Evolutionary conservation across 2,329 filamentous ascomycete genomes (phyloP), one percentile per base, ranked within the genome.

Genomic region (Dothistroma pini): DNA sequence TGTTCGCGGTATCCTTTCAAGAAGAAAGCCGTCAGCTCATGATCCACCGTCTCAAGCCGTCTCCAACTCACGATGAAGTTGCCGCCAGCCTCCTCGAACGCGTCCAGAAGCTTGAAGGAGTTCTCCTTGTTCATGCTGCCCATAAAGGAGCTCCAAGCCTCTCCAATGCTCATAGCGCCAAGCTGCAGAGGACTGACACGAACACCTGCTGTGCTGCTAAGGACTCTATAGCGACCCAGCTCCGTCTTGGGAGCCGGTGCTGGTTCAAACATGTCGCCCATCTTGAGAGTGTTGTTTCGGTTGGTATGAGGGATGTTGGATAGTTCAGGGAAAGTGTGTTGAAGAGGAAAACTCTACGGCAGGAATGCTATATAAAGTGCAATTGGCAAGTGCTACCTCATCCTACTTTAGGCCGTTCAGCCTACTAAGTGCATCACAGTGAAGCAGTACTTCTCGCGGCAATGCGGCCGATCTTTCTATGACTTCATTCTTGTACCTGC

Each of bases 141-240:
- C 82, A 91, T 83, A 56, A 78, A 78, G 55, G 72, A 67, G 73
- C 78, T 81, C 87, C 80, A 83, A 35, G 79, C 76, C 59, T 84
- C 75, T 50, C 86, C 86, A 74, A 89, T 85, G 73, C 83, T 86
- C 85, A 88, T 88, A 56, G 79, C 78, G 11, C 86, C 88, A 1
- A 91, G 80, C 49, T 73, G 74, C 44, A 79, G 68, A 0, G 77
- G 76, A 14, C 73, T 75, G 53, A 76, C 75, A 52, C 80, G 78
- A 14, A 84, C 75, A 19, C 78, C 80, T 0, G 81, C 83, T 0
- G 76, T 77, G 7, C 81, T 79, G 2, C 81, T 77, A 6, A 85
- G 76, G 16, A 83, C 73, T 21, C 81, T 78, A 68, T 84, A 81
- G 66, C 78, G 80, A 47, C 81, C 83, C 54, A 85, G 76, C 58